These are phyloP conservation scores for Bidens hawaiensis DNA, from an alignment of 140 eudicot species.

Conservation along the genomic window DNA sequence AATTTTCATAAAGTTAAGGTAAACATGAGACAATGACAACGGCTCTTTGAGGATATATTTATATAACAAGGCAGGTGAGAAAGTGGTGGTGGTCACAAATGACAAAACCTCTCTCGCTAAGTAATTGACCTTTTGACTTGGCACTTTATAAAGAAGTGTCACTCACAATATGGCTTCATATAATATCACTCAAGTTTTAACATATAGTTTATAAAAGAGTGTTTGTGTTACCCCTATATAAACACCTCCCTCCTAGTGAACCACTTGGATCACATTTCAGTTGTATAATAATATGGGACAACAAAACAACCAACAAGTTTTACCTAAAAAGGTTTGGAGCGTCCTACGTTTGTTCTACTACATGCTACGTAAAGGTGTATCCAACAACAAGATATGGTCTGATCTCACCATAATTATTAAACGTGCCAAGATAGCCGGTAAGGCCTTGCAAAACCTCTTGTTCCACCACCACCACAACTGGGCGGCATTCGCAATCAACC, in stretches of 20 bases:
- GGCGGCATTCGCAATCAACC: conserved; percentile 22
- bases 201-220: not conserved
- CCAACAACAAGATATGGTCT: conserved; percentile 41
- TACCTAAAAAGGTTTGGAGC: conserved; percentile 29
- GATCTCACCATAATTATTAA: conserved; percentile 56
- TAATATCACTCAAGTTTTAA: not conserved
- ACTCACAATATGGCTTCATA: not conserved
- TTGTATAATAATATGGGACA: conserved; percentile 23
- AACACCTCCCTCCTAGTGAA: not conserved
- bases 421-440: conserved; percentile 51
- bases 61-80: conserved; percentile 12
- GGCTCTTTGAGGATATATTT: not conserved
- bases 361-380: conserved; percentile 55
- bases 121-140: conserved; percentile 21
- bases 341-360: conserved; percentile 28
- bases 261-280: too few relatives aligned
- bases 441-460: conserved; percentile 49
- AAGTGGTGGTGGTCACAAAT: conserved; percentile 7
- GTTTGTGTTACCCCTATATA: not conserved
- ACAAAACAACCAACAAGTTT: conserved; percentile 8
- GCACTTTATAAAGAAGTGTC: not conserved
- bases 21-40: not conserved
- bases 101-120: conserved; percentile 27
- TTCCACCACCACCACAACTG: conserved; percentile 45
- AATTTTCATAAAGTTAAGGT: too few relatives aligned